Conservation (phyloP, 352 stramenopile genomes). For the Phytophthora multivora region DNA sequence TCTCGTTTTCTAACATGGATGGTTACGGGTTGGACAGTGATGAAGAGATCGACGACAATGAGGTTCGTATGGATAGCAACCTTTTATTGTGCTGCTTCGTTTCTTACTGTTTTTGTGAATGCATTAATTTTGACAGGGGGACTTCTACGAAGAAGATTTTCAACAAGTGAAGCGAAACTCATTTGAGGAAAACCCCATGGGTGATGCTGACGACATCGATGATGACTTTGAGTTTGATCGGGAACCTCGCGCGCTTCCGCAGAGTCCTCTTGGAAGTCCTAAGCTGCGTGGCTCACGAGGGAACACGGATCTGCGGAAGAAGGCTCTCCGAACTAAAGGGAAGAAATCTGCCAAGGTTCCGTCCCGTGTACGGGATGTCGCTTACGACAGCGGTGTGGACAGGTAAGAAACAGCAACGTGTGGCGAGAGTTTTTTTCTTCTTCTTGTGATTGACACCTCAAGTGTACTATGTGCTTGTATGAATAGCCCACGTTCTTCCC, state of each 20-base stretch:
- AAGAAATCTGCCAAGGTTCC: constrained; percentile 56
- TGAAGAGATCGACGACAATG: constrained; percentile 86
- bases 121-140: constrained; percentile 35
- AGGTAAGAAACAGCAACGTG: constrained; percentile 47
- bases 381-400: constrained; percentile 79
- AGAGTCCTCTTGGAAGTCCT: constrained; percentile 60
- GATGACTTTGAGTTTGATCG: constrained; percentile 91
- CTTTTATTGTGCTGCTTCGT: background rate
- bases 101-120: constrained; percentile 4
- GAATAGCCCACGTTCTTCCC: constrained; percentile 76
- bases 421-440: constrained; percentile 7
- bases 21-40: constrained; percentile 79
- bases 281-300: constrained; percentile 50
- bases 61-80: constrained; percentile 43
- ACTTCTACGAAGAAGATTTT: constrained; percentile 85
- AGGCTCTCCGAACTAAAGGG: constrained; percentile 52
- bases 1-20: constrained; percentile 65
- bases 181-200: constrained; percentile 79
- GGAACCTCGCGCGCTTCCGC: constrained; percentile 48
- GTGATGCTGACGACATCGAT: constrained; percentile 80
- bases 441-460: background rate
- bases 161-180: constrained; percentile 65
- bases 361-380: constrained; percentile 60
- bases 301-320: constrained; percentile 49
- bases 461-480: constrained; percentile 11